Base-by-base conservation (phyloP, 2,329 filamentous ascomycete species). In the Claviceps fusiformis region DNA sequence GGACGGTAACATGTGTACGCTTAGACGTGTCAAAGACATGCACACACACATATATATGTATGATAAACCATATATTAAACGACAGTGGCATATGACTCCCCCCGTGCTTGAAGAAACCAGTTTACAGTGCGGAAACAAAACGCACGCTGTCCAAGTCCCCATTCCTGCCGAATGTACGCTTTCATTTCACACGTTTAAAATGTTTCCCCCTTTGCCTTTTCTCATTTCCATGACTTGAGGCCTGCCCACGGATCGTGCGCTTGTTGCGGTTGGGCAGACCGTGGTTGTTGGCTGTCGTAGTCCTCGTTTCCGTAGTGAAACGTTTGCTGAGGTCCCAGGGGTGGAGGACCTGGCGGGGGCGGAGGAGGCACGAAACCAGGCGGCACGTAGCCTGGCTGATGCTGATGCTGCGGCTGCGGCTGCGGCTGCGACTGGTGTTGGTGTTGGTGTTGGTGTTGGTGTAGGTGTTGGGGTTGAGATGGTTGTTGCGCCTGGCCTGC, bases 321-420 rank as follows among this genome's bases (percentile, higher is more conserved):
- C 10, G 79, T 83, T 65, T 83, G 81, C 64, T 83, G 80, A 37
- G 79, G 79, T 4, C 80, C 80, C 60, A 83, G 63, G 1, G 81
- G 81, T 8, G 81, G 81, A 4, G 81, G 81, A 0, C 80, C 81
- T 0, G 81, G 82, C 1, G 81, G 81, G 1, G 81, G 82, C 7
- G 82, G 81, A 3, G 82, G 82, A 5, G 80, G 81, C 43, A 85
- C 77, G 58, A 82, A 83, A 3, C 80, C 80, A 0, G 73, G 71
- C 15, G 80, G 78, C 35, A 79, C 73, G 54, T 76, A 78, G 29
- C 68, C 67, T 41, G 67, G 65, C 58, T 49, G 43, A 7, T 71
- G 71, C 45, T 70, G 68, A 50, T 53, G 51, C 24, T 50, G 45
- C 35, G 33, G 50, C n/a, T 52, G 54, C 19, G n/a, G 19, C 7